Conservation (phyloP, 768 basidiomycete genomes). For the Lyophyllum shimeji region DNA sequence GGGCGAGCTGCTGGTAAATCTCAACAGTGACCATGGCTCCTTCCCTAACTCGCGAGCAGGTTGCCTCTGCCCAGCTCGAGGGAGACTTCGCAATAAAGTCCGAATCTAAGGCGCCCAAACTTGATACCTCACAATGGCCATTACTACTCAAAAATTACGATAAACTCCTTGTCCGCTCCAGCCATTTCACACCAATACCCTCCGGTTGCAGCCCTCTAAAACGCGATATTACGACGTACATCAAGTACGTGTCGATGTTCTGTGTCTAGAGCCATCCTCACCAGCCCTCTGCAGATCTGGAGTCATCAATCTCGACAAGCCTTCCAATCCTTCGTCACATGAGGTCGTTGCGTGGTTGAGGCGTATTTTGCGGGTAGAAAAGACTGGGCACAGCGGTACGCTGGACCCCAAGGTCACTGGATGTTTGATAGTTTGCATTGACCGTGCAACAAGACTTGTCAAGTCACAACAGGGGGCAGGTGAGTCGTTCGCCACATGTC, state of each 20-base stretch:
- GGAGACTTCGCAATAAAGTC: conserved; percentile 85
- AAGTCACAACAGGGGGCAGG: conserved; percentile 99
- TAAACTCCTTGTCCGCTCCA: conserved; percentile 90
- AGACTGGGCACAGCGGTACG: conserved; percentile 98
- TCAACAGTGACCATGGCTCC: conserved; percentile 33
- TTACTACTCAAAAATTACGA: conserved; percentile 98
- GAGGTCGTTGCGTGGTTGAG: conserved; percentile 99
- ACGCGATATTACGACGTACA: conserved; percentile 87
- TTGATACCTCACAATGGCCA: conserved; percentile 98
- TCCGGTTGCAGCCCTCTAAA: conserved; percentile 92
- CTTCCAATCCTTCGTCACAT: conserved; percentile 98
- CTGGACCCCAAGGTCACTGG: conserved; percentile 99
- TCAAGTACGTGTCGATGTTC: conserved; percentile 59
- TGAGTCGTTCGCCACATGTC: conserved; percentile 30
- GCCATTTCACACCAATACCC: conserved; percentile 98
- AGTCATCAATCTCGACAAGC: conserved; percentile 99
- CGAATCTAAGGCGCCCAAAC: conserved; percentile 66
- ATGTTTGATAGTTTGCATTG: conserved; percentile 98
- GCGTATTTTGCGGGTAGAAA: conserved; percentile 94
- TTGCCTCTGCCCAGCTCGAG: conserved; percentile 70
- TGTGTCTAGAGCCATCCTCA: not conserved
- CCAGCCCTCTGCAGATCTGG: conserved; percentile 67
- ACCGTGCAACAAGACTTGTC: conserved; percentile 95
- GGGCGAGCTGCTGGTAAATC: not conserved
- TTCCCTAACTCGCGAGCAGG: conserved; percentile 60